Conservation (phyloP, 1,139 yeast species). For the Sugiyamaella sp. region DNA sequence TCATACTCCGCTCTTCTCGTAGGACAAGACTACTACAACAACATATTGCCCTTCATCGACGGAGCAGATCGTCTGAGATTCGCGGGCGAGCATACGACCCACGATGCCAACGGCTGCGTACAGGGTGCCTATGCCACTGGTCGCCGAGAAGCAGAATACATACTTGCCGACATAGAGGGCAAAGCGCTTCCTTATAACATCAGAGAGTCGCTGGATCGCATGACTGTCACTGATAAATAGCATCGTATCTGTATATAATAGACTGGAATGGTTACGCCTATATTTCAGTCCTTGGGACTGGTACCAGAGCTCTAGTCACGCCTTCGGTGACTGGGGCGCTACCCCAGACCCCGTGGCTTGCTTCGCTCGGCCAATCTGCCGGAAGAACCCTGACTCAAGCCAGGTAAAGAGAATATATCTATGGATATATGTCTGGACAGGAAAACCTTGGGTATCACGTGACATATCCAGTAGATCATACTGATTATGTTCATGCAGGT, state of each 20-base stretch:
- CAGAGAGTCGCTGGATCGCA: neutral
- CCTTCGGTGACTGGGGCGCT: too few relatives aligned
- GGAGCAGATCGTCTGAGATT: constrained; percentile 64
- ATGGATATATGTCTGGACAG: too few relatives aligned
- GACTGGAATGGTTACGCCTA: too few relatives aligned
- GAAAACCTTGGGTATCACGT: too few relatives aligned
- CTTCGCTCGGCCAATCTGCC: too few relatives aligned
- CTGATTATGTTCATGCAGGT: too few relatives aligned
- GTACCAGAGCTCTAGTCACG: too few relatives aligned
- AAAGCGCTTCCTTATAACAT: constrained; percentile 12
- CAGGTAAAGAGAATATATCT: too few relatives aligned
- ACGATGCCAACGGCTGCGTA: constrained; percentile 79
- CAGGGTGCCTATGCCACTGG: constrained; percentile 85
- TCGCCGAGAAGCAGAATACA: constrained; percentile 57
- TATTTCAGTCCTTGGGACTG: too few relatives aligned
- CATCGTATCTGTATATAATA: neutral
- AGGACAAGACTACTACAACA: constrained; percentile 67
- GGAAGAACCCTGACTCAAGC: too few relatives aligned
- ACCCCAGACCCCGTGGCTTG: too few relatives aligned
- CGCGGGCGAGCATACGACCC: constrained; percentile 80
- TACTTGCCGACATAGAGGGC: constrained; percentile 16
- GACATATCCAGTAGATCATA: too few relatives aligned
- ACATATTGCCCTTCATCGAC: constrained; percentile 56
- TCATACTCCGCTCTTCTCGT: constrained; percentile 71
- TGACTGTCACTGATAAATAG: neutral